These are phyloP conservation scores for Alternaria ventricosa DNA, from an alignment of 2,329 filamentous ascomycete species.

Conservation along the genomic window DNA sequence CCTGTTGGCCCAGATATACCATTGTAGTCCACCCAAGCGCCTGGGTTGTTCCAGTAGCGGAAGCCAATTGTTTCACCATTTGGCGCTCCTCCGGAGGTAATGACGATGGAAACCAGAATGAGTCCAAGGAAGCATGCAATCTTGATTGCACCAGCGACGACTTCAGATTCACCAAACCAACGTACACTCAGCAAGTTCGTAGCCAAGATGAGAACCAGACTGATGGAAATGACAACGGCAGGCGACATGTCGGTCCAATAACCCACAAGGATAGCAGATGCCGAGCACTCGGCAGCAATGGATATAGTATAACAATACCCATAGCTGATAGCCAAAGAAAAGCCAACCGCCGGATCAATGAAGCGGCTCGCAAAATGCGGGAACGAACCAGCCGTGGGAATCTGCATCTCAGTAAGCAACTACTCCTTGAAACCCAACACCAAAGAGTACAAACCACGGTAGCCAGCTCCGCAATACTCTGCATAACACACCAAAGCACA, in stretches of 20 bases:
- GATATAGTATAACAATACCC: conserved; percentile 56
- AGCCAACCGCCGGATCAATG: conserved; percentile 68
- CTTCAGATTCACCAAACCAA: conserved; percentile 58
- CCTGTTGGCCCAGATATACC: conserved; percentile 53
- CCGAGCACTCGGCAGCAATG: conserved; percentile 57
- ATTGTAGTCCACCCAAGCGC: conserved; percentile 71
- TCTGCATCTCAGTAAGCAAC: neutral
- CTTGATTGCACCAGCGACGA: conserved; percentile 51
- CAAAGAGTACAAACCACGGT: conserved; percentile 26
- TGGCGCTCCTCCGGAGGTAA: conserved; percentile 54
- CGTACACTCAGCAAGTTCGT: conserved; percentile 60
- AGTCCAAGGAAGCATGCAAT: conserved; percentile 47
- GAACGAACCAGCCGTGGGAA: conserved; percentile 59
- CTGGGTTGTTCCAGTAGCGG: conserved; percentile 70
- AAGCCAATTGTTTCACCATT: conserved; percentile 68
- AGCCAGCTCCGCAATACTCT: conserved; percentile 67
- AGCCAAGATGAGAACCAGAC: conserved; percentile 57
- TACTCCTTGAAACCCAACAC: neutral
- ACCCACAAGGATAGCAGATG: conserved; percentile 46
- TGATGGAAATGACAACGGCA: conserved; percentile 62
- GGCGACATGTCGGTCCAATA: conserved; percentile 59
- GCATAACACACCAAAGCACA: conserved; percentile 66
- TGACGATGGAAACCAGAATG: conserved; percentile 28
- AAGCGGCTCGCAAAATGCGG: conserved; percentile 68
- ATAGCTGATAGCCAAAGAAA: conserved; percentile 54